Conservation (phyloP, 257 asterid species). For the Fraxinus anomala region DNA sequence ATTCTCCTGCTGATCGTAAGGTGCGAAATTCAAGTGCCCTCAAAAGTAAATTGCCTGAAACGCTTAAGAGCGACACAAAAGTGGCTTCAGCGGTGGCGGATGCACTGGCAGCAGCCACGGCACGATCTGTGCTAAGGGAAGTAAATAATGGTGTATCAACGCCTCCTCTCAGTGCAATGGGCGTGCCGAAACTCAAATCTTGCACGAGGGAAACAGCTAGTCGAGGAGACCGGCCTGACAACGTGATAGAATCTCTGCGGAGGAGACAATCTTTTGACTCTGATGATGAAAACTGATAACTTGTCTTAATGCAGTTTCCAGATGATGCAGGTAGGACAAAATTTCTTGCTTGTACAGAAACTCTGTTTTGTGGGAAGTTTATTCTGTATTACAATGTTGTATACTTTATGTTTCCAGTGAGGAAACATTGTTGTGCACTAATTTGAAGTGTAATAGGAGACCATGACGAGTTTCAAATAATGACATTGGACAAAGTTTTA, state of each 20-base stretch:
- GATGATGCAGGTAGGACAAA: not conserved
- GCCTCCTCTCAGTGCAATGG: slow-evolving; percentile 83
- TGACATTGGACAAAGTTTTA: too few relatives aligned
- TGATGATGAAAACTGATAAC: slow-evolving; percentile 63
- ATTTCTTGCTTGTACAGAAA: too few relatives aligned
- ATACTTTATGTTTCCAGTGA: too few relatives aligned
- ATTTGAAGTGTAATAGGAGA: too few relatives aligned
- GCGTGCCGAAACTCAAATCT: slow-evolving; percentile 76
- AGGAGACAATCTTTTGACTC: slow-evolving; percentile 71
- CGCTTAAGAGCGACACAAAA: slow-evolving; percentile 34
- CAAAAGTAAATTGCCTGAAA: slow-evolving; percentile 32
- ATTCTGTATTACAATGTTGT: too few relatives aligned
- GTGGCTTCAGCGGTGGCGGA: slow-evolving; percentile 80
- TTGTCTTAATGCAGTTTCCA: not conserved
- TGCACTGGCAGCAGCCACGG: slow-evolving; percentile 67
- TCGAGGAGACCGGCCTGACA: slow-evolving; percentile 47
- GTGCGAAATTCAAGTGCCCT: slow-evolving; percentile 24
- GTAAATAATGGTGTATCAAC: slow-evolving; percentile 57
- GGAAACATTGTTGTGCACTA: too few relatives aligned
- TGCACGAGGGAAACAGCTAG: slow-evolving; percentile 19
- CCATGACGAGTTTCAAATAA: too few relatives aligned
- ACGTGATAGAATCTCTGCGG: slow-evolving; percentile 72
- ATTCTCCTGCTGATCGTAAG: slow-evolving; percentile 42
- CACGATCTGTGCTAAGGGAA: slow-evolving; percentile 77
- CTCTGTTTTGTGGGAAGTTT: too few relatives aligned